phyloP scores from a whole-genome alignment of 2,329 filamentous ascomycete genomes.

The Cryphonectria naterciae region DNA sequence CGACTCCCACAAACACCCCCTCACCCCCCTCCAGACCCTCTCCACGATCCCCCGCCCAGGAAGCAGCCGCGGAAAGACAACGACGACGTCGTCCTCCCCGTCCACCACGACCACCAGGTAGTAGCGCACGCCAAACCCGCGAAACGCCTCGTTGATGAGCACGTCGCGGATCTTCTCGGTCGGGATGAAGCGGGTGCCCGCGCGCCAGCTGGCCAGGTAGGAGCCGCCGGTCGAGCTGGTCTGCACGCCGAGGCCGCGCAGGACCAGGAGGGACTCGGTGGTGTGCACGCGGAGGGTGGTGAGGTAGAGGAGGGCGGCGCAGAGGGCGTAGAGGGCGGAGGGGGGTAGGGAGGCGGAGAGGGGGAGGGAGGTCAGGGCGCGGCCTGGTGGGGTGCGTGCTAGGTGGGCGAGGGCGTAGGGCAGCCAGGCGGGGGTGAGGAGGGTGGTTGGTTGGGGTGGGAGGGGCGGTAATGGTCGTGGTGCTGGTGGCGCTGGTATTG shows the following conservation, averaged over 20 bases:
- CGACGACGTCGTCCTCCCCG: slow-evolving; percentile 83
- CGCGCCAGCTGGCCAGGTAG: slow-evolving; percentile 56
- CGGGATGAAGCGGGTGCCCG: slow-evolving; percentile 70
- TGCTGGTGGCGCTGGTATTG: neutral
- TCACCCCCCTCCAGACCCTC: slow-evolving; percentile 85
- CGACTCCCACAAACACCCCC: slow-evolving; percentile 78
- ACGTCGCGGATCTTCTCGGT: slow-evolving; percentile 92
- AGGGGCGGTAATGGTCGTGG: neutral
- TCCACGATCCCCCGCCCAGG: slow-evolving; percentile 78
- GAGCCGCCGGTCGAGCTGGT: slow-evolving; percentile 73
- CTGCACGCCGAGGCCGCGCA: slow-evolving; percentile 89
- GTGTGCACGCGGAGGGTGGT: slow-evolving; percentile 53
- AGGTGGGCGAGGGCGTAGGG: slow-evolving; percentile 34
- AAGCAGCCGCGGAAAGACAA: slow-evolving; percentile 87
- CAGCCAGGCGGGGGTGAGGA: slow-evolving; percentile 32
- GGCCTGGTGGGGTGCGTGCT: slow-evolving; percentile 39
- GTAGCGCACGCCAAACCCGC: slow-evolving; percentile 86
- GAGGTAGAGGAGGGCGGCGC: slow-evolving; percentile 46
- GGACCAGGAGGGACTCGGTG: slow-evolving; percentile 85
- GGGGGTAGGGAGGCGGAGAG: slow-evolving; percentile 39
- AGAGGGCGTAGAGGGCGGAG: slow-evolving; percentile 45
- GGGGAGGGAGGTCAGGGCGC: slow-evolving; percentile 40
- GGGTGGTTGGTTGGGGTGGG: slow-evolving; percentile 26
- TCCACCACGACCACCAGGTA: slow-evolving; percentile 90
- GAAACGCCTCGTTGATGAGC: slow-evolving; percentile 92